Percentiles rank a stretch among this genome's conserved stretches.
These are phyloP conservation scores for Quercus agrifolia DNA, from an alignment of 306 rosid genomes.

Conservation along the genomic window DNA sequence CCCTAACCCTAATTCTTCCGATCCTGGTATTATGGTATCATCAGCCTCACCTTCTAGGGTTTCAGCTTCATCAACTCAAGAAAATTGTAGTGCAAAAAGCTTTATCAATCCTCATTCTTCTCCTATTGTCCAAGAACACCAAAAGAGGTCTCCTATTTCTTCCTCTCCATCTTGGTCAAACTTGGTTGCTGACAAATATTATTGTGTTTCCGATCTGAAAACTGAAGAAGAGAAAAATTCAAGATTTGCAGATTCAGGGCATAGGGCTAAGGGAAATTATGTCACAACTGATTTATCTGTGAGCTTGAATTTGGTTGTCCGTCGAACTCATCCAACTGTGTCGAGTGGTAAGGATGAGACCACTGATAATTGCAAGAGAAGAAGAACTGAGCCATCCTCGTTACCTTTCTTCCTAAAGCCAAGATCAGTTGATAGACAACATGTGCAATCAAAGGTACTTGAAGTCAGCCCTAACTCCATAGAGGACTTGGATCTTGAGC, in stretches of 20 bases:
- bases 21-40: constrained; percentile 29
- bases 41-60: constrained; percentile 38
- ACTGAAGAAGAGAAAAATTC: constrained; percentile 34
- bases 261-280: constrained; percentile 22
- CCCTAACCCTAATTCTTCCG: constrained; percentile 61
- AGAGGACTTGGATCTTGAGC: constrained; percentile 62
- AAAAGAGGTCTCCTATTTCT: constrained; percentile 2
- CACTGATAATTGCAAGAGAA: constrained; percentile 50
- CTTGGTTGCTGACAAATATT: constrained; percentile 26
- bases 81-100: constrained; percentile 17
- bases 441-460: constrained; percentile 22
- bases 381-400: constrained; percentile 44
- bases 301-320: constrained; percentile 37
- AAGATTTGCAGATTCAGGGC: constrained; percentile 31
- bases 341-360: constrained; percentile 17
- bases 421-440: constrained; percentile 1
- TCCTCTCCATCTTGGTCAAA: constrained; percentile 43
- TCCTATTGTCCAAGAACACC: constrained; percentile 10
- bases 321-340: constrained; percentile 18
- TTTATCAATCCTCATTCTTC: constrained; percentile 28
- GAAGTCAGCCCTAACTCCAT: constrained; percentile 29
- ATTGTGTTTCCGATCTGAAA: constrained; percentile 10
- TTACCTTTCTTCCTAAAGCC: constrained; percentile 37
- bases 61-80: constrained; percentile 28
- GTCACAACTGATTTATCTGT: constrained; percentile 35